Base-by-base conservation (phyloP, 805 yeast genomes). In the Pichia scutulata region DNA sequence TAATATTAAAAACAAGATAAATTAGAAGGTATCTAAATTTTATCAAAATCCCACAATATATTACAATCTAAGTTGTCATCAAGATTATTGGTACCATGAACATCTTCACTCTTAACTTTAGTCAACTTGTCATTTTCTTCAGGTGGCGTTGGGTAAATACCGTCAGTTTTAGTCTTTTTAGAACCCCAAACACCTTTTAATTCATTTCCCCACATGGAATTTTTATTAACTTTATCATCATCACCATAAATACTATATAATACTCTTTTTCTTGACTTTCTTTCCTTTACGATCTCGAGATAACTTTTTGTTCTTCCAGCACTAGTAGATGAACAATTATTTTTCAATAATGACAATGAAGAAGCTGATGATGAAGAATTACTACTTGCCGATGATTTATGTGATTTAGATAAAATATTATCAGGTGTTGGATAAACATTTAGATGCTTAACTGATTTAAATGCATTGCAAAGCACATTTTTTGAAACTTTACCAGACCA, bases 401-500 rank as follows among this genome's bases (percentile, higher is more conserved):
- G 18, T 30, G 36, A 6, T 7, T 37, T 18, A 4, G 14, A 39
- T 19, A 33, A 39, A 14, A 39, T 19, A 19, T 19, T 21, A 39
- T 39, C 23, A 7, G 52, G 52, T 21, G 52, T 40, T 13, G 46
- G 21, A n/a, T 44, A 25, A 19, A 45, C 30, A 37, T 50, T 50
- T n/a, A 43, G 7, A 21, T 43, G 37, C 2, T 9, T 2, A 23
- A 43, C 39, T 7, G 52, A 41, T 16, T 67, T 66, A 59, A 78
- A 77, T 0, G 79, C 73, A 7, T 76, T 68, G 1, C 69, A 53
- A 19, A 78, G 67, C 14, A 75, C 73, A 18, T 62, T 61, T 1
- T 81, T 74, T 44, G 70, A 71, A n/a, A 76, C 67, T 39, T 71
- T 74, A 42, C 78, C 70, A 1, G 63, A 70, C 65, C 66, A 64